Conservation (phyloP, 169 alveolate species). For the Amoebophrya sp. region DNA sequence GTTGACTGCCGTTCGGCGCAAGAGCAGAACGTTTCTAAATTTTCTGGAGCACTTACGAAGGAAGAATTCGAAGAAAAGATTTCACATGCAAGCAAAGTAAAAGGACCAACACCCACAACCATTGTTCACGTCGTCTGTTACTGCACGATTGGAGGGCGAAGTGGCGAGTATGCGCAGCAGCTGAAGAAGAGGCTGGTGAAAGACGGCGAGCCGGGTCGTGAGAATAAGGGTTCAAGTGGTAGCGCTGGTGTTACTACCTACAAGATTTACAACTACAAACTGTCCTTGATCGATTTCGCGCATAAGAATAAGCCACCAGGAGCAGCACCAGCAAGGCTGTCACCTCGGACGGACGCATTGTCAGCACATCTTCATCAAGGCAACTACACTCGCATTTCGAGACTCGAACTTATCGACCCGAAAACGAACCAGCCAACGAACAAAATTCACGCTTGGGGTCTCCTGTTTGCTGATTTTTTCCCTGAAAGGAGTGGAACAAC, state of each 20-base stretch:
- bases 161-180: background rate
- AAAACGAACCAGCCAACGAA: background rate
- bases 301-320: background rate
- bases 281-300: background rate
- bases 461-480: background rate
- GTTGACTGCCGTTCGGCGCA: background rate
- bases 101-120: background rate
- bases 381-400: too few relatives aligned
- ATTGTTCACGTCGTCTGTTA: background rate
- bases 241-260: too few relatives aligned
- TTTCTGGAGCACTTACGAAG: too few relatives aligned
- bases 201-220: too few relatives aligned
- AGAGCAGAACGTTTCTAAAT: background rate
- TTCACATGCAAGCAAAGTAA: too few relatives aligned
- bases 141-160: background rate
- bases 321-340: background rate
- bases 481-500: background rate
- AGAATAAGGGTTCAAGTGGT: too few relatives aligned
- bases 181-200: too few relatives aligned
- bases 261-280: background rate
- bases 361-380: too few relatives aligned
- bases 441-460: background rate
- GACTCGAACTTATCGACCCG: too few relatives aligned
- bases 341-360: too few relatives aligned
- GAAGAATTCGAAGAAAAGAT: too few relatives aligned